Evolutionary conservation across 1,139 yeast genomes (phyloP).

Genomic region (Pneumocystis carinii): DNA sequence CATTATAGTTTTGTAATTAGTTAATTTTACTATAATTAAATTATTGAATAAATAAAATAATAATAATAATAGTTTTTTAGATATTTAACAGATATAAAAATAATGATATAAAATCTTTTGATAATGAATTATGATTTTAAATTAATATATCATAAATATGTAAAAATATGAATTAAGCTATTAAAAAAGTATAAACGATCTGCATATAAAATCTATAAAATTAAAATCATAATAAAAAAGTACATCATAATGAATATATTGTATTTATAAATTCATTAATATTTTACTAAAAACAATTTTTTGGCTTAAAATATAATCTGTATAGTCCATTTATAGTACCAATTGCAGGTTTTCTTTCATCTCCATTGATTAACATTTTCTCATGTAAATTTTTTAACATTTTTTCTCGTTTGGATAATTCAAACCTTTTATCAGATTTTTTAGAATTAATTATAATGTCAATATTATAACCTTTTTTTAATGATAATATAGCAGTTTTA

Average conservation of each 20-base stretch:
- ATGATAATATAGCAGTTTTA: background rate
- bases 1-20: too few relatives aligned
- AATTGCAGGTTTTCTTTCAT: background rate
- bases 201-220: too few relatives aligned
- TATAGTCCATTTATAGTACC: background rate
- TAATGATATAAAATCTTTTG: too few relatives aligned
- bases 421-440: background rate
- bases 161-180: too few relatives aligned
- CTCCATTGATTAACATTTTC: background rate
- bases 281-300: background rate
- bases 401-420: background rate
- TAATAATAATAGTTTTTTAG: too few relatives aligned
- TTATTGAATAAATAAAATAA: too few relatives aligned
- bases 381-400: background rate
- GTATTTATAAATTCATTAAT: background rate
- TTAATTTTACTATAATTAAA: too few relatives aligned
- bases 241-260: slow-evolving; percentile 25
- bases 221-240: slow-evolving; percentile 22
- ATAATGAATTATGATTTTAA: too few relatives aligned
- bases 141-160: too few relatives aligned
- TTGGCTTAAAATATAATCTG: background rate
- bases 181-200: too few relatives aligned
- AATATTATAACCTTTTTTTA: background rate
- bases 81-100: too few relatives aligned
- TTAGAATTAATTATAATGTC: background rate